A percentile compares a stretch with the other conserved stretches of the same genome.
Conservation (phyloP, 2,329 filamentous ascomycete species). For the Massarina eburnea region DNA sequence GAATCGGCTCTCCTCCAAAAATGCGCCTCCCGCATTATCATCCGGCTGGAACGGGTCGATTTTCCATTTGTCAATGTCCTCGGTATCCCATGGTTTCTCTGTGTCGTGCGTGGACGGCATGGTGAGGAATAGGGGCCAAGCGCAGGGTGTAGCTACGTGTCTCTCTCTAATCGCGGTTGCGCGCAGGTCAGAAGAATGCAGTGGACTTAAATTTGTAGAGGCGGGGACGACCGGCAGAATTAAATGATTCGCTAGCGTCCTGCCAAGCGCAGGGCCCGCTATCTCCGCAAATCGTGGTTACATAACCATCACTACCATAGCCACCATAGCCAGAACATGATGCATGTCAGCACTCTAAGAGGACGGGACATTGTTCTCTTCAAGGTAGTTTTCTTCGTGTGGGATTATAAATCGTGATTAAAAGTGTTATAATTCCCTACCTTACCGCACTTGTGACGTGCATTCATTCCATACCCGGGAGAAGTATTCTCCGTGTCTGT, state of each 20-base stretch:
- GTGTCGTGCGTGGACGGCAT: slow-evolving; percentile 73
- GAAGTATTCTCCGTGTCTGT: too few species aligned
- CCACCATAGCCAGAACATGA: too few species aligned
- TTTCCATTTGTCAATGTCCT: slow-evolving; percentile 97
- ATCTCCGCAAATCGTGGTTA: not conserved
- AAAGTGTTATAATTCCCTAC: too few species aligned
- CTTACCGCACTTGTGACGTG: too few species aligned
- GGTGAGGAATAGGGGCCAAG: not conserved
- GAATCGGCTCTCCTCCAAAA: slow-evolving; percentile 92
- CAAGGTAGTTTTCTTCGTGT: too few species aligned
- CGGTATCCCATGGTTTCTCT: slow-evolving; percentile 78
- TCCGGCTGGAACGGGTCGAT: slow-evolving; percentile 81
- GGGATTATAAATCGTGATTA: too few species aligned
- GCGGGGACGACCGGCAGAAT: slow-evolving; percentile 2
- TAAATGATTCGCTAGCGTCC: not conserved
- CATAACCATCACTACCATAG: too few species aligned
- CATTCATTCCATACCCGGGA: too few species aligned
- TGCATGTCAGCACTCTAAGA: too few species aligned
- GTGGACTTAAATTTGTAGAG: slow-evolving; percentile 1
- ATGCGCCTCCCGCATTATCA: slow-evolving; percentile 82
- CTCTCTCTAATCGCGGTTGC: not conserved
- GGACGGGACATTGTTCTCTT: too few species aligned
- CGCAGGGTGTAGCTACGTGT: not conserved
- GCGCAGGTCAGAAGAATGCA: not conserved
- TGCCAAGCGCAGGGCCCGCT: not conserved